These are phyloP conservation scores for Mikania micrantha DNA, from an alignment of 129 eudicot species.

Conservation along the genomic window DNA sequence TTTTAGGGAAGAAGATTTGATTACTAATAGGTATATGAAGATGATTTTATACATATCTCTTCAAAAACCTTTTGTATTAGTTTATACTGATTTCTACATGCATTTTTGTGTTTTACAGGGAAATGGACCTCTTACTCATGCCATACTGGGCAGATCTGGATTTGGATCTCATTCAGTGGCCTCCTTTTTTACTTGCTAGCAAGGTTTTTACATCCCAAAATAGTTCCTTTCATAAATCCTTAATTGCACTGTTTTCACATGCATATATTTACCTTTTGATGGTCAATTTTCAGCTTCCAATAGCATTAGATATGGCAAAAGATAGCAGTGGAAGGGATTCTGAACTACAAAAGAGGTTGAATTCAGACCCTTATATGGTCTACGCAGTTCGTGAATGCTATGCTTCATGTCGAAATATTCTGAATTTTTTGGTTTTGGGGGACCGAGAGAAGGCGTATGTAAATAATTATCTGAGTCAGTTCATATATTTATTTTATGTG, in stretches of 20 bases:
- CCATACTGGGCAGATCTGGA: slow-evolving; percentile 79
- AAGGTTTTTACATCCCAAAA: slow-evolving; percentile 41
- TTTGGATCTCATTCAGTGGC: slow-evolving; percentile 82
- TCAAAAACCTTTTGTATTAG: neutral
- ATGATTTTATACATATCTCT: slow-evolving; percentile 4
- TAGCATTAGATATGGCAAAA: slow-evolving; percentile 98
- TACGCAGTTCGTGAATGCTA: slow-evolving; percentile 85
- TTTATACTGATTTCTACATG: neutral
- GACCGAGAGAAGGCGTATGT: slow-evolving; percentile 72
- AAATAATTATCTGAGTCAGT: slow-evolving; percentile 1
- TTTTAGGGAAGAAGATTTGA: slow-evolving; percentile 84
- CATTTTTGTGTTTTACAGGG: slow-evolving; percentile 37
- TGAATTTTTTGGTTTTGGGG: slow-evolving; percentile 62
- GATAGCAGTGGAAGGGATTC: slow-evolving; percentile 78
- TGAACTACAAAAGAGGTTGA: slow-evolving; percentile 78
- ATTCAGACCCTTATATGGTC: slow-evolving; percentile 62
- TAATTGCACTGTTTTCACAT: neutral
- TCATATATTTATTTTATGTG: neutral
- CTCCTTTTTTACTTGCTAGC: slow-evolving; percentile 93
- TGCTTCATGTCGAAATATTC: slow-evolving; percentile 71
- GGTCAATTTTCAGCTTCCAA: slow-evolving; percentile 65
- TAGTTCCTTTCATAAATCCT: slow-evolving; percentile 9
- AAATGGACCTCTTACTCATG: slow-evolving; percentile 68
- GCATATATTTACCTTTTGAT: slow-evolving; percentile 9
- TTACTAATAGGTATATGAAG: slow-evolving; percentile 41